Evolutionary conservation across 495 filamentous ascomycete species (phyloP), one percentile per base, ranked within the genome.

Genomic region (Podospora sp.): DNA sequence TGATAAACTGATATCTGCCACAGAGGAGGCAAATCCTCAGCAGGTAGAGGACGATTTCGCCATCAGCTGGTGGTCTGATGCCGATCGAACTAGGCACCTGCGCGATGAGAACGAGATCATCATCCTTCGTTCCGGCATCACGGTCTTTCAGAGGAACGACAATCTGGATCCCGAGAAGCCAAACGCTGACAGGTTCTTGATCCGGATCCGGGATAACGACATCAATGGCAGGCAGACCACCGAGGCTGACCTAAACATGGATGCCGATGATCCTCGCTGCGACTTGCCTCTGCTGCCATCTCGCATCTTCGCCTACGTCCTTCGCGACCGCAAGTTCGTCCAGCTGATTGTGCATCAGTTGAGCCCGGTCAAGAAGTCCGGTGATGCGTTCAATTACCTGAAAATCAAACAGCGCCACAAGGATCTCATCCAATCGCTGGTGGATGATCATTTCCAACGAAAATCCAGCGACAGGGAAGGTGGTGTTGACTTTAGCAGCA

Each of bases 381-480:
- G 63, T 18, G 62, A 68, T 16, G 71, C 72, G 12, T 77, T 79
- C 56, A 68, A 71, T 26, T 65, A 52, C 9, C 66, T 77, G 26
- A 59, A 65, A 18, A 62, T 77, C 24, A 58, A 60, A 14, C 40
- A 26, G 6, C 35, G 27, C 26, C 65, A 72, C 60, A 75, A 75
- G 57, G 60, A 67, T 3, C 64, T 67, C 0, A 65, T 75, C 1
- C 68, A 73, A 36, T 68, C 71, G 1, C 51, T 75, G 11, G 71
- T 77, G 1, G 40, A 75, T 0, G 67, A 65, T 24, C 75, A 77
- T 24, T 73, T 72, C 11, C 66, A 65, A 5, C 56, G 75, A 62
- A 79, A 77, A 63, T 63, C 60, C 14, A 63, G 73, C 14, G 76
- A 79, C 63, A 73, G 73, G 0, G 78, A 75, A 67, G 92, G 90